Base-by-base conservation (phyloP, 2,329 filamentous ascomycete species). In the Pseudogymnoascus sp. region DNA sequence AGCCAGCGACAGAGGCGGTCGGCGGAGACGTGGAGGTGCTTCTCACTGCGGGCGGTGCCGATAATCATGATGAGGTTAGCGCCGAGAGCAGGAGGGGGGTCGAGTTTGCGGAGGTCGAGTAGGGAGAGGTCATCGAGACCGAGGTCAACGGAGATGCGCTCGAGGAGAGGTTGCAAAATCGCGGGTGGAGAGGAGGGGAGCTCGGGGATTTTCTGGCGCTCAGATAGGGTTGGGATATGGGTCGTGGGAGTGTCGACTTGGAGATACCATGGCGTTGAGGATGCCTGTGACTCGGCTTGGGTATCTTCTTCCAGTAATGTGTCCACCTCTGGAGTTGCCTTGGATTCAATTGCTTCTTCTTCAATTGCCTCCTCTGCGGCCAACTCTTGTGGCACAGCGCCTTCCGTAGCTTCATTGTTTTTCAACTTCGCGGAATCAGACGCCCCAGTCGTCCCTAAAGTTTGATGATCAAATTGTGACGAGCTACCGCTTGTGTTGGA, bases 21-120 rank as follows among this genome's bases (percentile, higher is more conserved):
- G 0, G 93, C 91, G 1, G 91, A 91, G 21, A 96, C 88, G 72
- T 96, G 93, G 37, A 99, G 80, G 77, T 99, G 95, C 62, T 93
- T 92, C 75, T 97, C 91, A 70, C 91, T 96, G 64, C 95, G 88
- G 12, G 93, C 91, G 7, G 92, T 96, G 42, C 89, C 92, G 67
- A 99, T 86, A 31, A 99, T 77, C 95, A 97, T 97, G 62, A 99
- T 82, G 29, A 97, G 81, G 70, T 93, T 93, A 1, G 90, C 85
- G 1, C 95, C 95, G 1, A 99, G 82, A 0, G 93, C 93, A 0
- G 93, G 87, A 0, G 93, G 90, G 0, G 93, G 92, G 69, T 97
- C 90, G 60, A 97, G 81, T 39, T 84, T 78, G 64, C 95, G 90
- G 34, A 99, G 80, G 72, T 99, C 95, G 59, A 96, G 80, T 5